Conservation (phyloP, 352 stramenopile species). For the Phytopythium chamaehyphon region DNA sequence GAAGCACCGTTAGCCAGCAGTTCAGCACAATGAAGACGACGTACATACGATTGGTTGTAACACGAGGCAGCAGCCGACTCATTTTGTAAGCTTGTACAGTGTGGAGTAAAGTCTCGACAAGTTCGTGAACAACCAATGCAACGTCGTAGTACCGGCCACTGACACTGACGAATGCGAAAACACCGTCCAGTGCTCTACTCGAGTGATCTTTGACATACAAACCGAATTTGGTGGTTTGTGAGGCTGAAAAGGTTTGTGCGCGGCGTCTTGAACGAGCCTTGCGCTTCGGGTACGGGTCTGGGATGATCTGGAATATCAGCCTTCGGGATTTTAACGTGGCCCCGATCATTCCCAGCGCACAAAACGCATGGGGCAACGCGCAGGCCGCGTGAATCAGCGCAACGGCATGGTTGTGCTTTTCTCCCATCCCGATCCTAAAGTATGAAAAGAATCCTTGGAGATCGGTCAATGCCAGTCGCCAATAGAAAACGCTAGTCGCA, state of each 20-base stretch:
- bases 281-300: not conserved
- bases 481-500: not conserved
- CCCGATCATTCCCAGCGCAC: constrained; percentile 13
- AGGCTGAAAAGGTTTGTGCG: no score
- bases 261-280: no score
- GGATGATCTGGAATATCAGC: constrained; percentile 6
- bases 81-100: constrained; percentile 2
- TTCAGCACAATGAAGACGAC: constrained; percentile 1
- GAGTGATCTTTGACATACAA: no score
- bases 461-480: not conserved
- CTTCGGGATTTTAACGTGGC: constrained; percentile 7
- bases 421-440: constrained; percentile 18
- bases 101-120: constrained; percentile 2
- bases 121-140: not conserved
- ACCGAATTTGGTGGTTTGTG: no score
- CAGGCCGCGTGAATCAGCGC: constrained; percentile 15
- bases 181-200: constrained; percentile 10
- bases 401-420: constrained; percentile 13
- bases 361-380: constrained; percentile 16
- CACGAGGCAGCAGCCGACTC: constrained; percentile 1
- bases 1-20: not conserved
- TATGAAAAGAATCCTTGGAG: constrained; percentile 14
- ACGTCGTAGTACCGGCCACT: not conserved
- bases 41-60: not conserved
- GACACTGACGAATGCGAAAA: constrained; percentile 5